These are phyloP conservation scores for Alternaria brassicicola DNA, from an alignment of 2,329 filamentous ascomycete species.

Conservation along the genomic window DNA sequence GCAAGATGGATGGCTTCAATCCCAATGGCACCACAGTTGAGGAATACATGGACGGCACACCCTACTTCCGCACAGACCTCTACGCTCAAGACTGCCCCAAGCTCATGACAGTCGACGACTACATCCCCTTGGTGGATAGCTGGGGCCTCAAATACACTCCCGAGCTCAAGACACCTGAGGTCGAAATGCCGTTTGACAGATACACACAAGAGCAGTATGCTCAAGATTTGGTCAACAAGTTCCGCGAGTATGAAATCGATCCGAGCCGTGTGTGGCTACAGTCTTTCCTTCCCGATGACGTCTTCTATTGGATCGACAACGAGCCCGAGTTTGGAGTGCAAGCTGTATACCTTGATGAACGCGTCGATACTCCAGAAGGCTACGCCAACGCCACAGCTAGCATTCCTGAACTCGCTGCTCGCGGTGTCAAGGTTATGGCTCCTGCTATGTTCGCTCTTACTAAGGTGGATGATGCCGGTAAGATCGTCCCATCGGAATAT, in stretches of 20 bases:
- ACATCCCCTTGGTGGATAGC: slow-evolving; percentile 65
- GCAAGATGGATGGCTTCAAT: slow-evolving; percentile 69
- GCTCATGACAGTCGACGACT: slow-evolving; percentile 66
- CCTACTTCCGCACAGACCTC: slow-evolving; percentile 68
- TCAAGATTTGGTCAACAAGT: slow-evolving; percentile 63
- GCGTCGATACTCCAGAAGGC: slow-evolving; percentile 57
- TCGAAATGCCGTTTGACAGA: slow-evolving; percentile 71
- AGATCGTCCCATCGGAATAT: slow-evolving; percentile 68
- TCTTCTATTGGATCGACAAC: slow-evolving; percentile 70
- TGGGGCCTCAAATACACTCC: slow-evolving; percentile 60
- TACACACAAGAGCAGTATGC: slow-evolving; percentile 71
- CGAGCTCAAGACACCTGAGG: slow-evolving; percentile 65
- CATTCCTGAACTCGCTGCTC: slow-evolving; percentile 61
- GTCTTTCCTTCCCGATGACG: slow-evolving; percentile 68
- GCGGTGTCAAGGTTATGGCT: slow-evolving; percentile 67
- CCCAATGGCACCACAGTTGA: slow-evolving; percentile 63
- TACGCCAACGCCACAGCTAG: slow-evolving; percentile 62
- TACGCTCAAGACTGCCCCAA: slow-evolving; percentile 67
- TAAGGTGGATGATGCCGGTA: slow-evolving; percentile 54
- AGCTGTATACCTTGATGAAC: slow-evolving; percentile 69
- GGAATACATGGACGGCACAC: slow-evolving; percentile 65
- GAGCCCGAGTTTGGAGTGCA: slow-evolving; percentile 67
- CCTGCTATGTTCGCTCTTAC: slow-evolving; percentile 70
- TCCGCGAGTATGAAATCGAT: slow-evolving; percentile 47
- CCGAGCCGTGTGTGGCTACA: slow-evolving; percentile 59